These are phyloP conservation scores for Acarospora socialis DNA, from an alignment of 2,329 filamentous ascomycete genomes.

Conservation along the genomic window DNA sequence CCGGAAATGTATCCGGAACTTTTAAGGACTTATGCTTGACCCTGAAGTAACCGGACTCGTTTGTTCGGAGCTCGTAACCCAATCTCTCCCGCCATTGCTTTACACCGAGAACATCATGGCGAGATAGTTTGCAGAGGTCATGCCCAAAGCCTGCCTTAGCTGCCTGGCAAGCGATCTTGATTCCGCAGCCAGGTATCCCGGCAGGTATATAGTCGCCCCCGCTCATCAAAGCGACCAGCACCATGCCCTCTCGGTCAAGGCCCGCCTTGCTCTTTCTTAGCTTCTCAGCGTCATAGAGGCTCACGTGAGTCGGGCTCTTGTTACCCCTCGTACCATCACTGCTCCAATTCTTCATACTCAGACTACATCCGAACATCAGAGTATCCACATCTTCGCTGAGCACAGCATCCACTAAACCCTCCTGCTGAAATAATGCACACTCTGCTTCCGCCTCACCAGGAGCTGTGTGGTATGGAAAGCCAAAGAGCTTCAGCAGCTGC, in stretches of 20 bases:
- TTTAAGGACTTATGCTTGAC: constrained; percentile 57
- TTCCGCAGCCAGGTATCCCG: constrained; percentile 74
- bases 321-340: constrained; percentile 50
- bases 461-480: constrained; percentile 69
- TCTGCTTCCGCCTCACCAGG: constrained; percentile 94
- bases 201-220: constrained; percentile 88
- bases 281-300: constrained; percentile 54
- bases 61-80: constrained; percentile 63
- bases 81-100: constrained; percentile 50
- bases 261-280: constrained; percentile 41
- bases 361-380: constrained; percentile 84
- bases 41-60: constrained; percentile 68
- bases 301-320: constrained; percentile 70
- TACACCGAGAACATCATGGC: constrained; percentile 43
- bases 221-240: constrained; percentile 84
- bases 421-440: constrained; percentile 70
- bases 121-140: constrained; percentile 52
- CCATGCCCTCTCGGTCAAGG: constrained; percentile 76
- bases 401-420: constrained; percentile 80
- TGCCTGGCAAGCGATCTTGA: constrained; percentile 79
- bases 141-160: constrained; percentile 75
- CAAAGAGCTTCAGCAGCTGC: constrained; percentile 69
- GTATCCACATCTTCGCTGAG: constrained; percentile 95
- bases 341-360: constrained; percentile 71
- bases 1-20: constrained; percentile 72